These are phyloP conservation scores for Cercospora beticola DNA, from an alignment of 2,329 filamentous ascomycete genomes.

Conservation along the genomic window DNA sequence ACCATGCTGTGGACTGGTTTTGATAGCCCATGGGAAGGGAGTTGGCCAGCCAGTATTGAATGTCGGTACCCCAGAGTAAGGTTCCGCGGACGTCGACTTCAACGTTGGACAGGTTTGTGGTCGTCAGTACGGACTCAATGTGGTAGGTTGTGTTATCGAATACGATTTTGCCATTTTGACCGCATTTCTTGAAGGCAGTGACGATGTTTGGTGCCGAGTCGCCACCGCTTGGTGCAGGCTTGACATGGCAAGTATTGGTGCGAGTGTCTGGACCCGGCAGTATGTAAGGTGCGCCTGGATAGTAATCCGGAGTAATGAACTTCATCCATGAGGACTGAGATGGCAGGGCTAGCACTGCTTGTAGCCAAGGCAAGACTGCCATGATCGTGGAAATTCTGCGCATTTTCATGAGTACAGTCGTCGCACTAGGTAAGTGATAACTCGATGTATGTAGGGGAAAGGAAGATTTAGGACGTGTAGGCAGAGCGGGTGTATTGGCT, in stretches of 20 bases:
- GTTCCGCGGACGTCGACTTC: slow-evolving; percentile 52
- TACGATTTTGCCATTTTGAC: slow-evolving; percentile 52
- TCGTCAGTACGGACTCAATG: slow-evolving; percentile 53
- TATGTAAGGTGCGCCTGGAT: slow-evolving; percentile 17
- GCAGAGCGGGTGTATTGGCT: not conserved
- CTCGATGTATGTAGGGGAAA: not conserved
- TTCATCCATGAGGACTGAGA: not conserved
- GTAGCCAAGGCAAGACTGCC: slow-evolving; percentile 13
- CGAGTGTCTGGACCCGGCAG: slow-evolving; percentile 12
- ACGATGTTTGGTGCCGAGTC: slow-evolving; percentile 53
- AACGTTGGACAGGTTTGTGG: slow-evolving; percentile 47
- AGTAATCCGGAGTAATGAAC: slow-evolving; percentile 17
- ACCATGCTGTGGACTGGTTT: slow-evolving; percentile 57
- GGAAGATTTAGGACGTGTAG: not conserved
- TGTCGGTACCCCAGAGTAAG: slow-evolving; percentile 45
- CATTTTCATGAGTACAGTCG: not conserved
- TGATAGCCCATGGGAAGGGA: slow-evolving; percentile 56
- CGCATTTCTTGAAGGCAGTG: slow-evolving; percentile 51
- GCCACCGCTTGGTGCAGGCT: slow-evolving; percentile 35
- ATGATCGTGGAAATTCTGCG: slow-evolving; percentile 4
- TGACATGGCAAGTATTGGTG: slow-evolving; percentile 14
- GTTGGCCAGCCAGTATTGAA: slow-evolving; percentile 54
- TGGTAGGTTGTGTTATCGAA: slow-evolving; percentile 53
- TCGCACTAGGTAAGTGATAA: not conserved
- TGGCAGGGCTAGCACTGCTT: slow-evolving; percentile 12